Evolutionary conservation across 169 alveolate species (phyloP), one percentile per base, ranked within the genome.

Genomic region (Plasmodium falciparum): DNA sequence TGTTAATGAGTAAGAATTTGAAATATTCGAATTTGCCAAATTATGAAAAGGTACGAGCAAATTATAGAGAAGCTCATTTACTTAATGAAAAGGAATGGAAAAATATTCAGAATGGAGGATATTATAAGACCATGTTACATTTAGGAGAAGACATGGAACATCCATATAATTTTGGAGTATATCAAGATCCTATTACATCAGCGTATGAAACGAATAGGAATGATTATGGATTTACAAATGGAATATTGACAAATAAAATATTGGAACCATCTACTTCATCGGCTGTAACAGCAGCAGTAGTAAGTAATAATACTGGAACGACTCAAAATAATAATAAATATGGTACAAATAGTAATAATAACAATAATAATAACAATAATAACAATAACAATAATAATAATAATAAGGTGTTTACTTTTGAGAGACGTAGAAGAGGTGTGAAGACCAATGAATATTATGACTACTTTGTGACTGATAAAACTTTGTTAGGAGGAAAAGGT

Each of bases 391-490:
- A 20, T 20, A 39, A 20, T 20, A 20, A 20, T 0, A 20, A 20
- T 20, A 39, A 66, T n/a, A 63, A 78, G 20, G 91, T 56, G 6
- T 70, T 83, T 54, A 85, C 63, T 47, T 71, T 83, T 67, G 86
- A 70, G 61, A 69, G 54, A 45, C 39, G 65, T 20, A 83, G 63
- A 45, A 56, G 74, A 17, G 85, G 49, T 43, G 47, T 43, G 26
- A 70, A 70, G 15, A 49, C 61, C 9, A 71, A 59, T 73, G 91
- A 45, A 15, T 83, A 70, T 50, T 83, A 70, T 65, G 85, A 83
- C 52, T 83, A 70, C 15, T 70, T 83, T 70, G 24, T 70, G 29
- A 20, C 54, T 12, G 90, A 54, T 13, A 58, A 61, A 2, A 80
- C 20, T 20, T 43, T 62, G 39, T 52, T 62, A 54, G n/a, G 20